These are phyloP conservation scores for Termitomyces sp. DNA, from an alignment of 768 basidiomycete genomes.

Conservation along the genomic window DNA sequence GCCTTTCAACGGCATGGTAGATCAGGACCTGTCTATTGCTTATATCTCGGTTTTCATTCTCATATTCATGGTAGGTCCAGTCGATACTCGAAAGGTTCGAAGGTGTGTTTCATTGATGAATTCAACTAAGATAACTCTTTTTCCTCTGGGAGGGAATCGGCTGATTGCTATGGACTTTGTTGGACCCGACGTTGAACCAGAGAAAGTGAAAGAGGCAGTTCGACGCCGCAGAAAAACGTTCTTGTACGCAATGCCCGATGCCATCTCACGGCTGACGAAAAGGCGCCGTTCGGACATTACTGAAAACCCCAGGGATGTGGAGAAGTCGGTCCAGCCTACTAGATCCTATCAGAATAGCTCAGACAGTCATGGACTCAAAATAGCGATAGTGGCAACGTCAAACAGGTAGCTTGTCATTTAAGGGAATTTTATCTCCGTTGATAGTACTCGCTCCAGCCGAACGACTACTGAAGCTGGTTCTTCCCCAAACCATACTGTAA, in stretches of 20 bases:
- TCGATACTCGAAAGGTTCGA: not conserved
- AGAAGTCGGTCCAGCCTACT: not conserved
- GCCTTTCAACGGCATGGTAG: conserved; percentile 55
- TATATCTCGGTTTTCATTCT: conserved; percentile 61
- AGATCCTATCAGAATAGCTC: not conserved
- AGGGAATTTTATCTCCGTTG: no score
- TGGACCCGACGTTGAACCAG: conserved; percentile 56
- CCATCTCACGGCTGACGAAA: conserved; percentile 5
- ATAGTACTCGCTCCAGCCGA: not conserved
- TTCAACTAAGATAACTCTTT: conserved; percentile 48
- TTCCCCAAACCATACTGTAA: conserved; percentile 10
- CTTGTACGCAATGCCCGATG: conserved; percentile 13
- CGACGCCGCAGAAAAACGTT: conserved; percentile 27
- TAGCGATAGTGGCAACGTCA: no score
- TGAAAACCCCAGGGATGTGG: not conserved
- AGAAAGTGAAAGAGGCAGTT: conserved; percentile 45
- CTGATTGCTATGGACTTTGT: conserved; percentile 57
- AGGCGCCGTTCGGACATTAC: not conserved
- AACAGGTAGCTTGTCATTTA: no score
- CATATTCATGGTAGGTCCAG: conserved; percentile 45
- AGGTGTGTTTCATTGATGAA: not conserved
- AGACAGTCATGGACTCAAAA: not conserved
- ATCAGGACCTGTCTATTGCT: conserved; percentile 58
- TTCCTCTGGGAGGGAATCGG: conserved; percentile 53
- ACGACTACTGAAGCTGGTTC: conserved; percentile 9